Evolutionary conservation across 164 flowering plant genomes (phyloP).

Genomic region (Aristolochia californica): DNA sequence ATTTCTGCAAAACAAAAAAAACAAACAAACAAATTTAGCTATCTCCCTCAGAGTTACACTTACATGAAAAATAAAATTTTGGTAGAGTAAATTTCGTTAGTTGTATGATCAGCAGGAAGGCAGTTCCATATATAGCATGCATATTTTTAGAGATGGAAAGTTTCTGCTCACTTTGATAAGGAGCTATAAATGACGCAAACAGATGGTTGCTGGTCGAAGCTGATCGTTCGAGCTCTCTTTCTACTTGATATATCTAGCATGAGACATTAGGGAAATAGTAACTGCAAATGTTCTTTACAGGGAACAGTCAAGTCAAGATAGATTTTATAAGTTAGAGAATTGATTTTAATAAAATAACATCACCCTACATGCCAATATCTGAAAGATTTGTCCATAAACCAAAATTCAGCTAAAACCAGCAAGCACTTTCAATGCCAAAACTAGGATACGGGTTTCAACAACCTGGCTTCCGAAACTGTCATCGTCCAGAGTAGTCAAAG

Average conservation of each 20-base stretch:
- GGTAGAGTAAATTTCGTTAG: too few relatives aligned
- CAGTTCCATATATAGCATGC: too few relatives aligned
- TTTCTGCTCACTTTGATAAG: constrained; percentile 46
- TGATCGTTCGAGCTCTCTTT: constrained; percentile 53
- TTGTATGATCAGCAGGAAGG: not conserved
- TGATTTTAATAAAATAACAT: not conserved
- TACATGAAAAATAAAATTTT: not conserved
- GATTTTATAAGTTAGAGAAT: not conserved
- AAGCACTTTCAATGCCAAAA: constrained; percentile 5
- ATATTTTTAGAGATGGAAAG: not conserved
- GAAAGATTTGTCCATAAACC: not conserved
- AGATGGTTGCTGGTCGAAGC: constrained; percentile 54
- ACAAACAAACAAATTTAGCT: not conserved
- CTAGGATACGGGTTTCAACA: constrained; percentile 40
- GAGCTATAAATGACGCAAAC: constrained; percentile 54
- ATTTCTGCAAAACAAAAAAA: constrained; percentile 31
- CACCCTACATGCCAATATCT: not conserved
- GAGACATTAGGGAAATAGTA: constrained; percentile 31
- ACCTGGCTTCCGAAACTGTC: constrained; percentile 10
- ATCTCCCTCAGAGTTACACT: not conserved
- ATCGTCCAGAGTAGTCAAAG: constrained; percentile 13
- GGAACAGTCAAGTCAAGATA: not conserved
- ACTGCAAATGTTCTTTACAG: not conserved
- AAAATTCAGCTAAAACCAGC: not conserved
- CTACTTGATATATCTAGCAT: constrained; percentile 48